These are phyloP conservation scores for Lachnellula cervina DNA, from an alignment of 2,329 filamentous ascomycete species.

Conservation along the genomic window DNA sequence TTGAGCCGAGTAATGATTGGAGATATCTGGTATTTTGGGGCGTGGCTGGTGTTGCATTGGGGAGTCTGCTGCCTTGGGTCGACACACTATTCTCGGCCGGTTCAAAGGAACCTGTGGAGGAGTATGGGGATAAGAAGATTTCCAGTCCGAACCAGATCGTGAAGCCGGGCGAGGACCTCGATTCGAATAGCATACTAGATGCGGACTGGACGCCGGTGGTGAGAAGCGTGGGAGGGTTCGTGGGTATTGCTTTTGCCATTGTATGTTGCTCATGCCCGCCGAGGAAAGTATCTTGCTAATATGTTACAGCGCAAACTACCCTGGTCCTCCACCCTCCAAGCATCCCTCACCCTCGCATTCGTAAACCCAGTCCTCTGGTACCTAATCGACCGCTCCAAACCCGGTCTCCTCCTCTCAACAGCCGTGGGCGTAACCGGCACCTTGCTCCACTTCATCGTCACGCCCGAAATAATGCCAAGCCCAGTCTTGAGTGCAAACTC, in stretches of 20 bases:
- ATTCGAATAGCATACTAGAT: conserved; percentile 35
- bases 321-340: conserved; percentile 93
- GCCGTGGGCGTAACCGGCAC: conserved; percentile 71
- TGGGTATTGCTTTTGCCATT: conserved; percentile 75
- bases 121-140: not conserved
- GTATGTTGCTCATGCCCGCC: conserved; percentile 40
- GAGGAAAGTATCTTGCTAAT: conserved; percentile 4
- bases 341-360: conserved; percentile 81
- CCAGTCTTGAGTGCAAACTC: conserved; percentile 41
- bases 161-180: conserved; percentile 21
- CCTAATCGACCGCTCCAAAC: conserved; percentile 81
- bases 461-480: conserved; percentile 71
- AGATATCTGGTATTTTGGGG: conserved; percentile 79
- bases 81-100: conserved; percentile 55
- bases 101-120: conserved; percentile 1
- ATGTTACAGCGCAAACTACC: conserved; percentile 69
- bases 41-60: conserved; percentile 68
- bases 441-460: conserved; percentile 65
- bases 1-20: conserved; percentile 47
- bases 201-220: conserved; percentile 74
- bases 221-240: conserved; percentile 64
- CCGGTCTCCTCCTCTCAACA: conserved; percentile 76
- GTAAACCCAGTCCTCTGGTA: conserved; percentile 96
- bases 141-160: conserved; percentile 22
- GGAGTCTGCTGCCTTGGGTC: conserved; percentile 77